Conservation (phyloP, 2,329 filamentous ascomycete species). For the Sclerotinia trifoliorum region DNA sequence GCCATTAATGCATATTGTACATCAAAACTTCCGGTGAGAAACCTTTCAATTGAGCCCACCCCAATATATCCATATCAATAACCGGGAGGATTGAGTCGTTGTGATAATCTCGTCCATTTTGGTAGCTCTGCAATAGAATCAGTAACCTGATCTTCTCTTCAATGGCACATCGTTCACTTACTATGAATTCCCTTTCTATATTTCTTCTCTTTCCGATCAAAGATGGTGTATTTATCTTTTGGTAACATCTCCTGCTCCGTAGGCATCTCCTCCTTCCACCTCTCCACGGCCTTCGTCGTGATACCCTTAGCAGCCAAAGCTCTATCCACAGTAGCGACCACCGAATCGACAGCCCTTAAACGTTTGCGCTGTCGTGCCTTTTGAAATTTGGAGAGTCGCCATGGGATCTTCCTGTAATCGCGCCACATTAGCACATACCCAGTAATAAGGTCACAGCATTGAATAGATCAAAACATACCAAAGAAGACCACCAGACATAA, state of each 20-base stretch:
- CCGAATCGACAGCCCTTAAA: conserved; percentile 78
- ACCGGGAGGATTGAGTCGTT: conserved; percentile 90
- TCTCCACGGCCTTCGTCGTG: conserved; percentile 72
- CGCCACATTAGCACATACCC: conserved; percentile 27
- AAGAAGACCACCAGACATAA: conserved; percentile 76
- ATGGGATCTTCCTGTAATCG: conserved; percentile 78
- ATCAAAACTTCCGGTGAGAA: conserved; percentile 32
- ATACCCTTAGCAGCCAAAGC: conserved; percentile 73
- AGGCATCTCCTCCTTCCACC: conserved; percentile 96
- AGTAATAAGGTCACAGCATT: background rate
- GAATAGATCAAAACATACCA: conserved; percentile 55
- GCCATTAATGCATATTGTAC: conserved; percentile 34
- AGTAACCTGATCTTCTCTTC: conserved; percentile 9
- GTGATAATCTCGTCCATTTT: conserved; percentile 95
- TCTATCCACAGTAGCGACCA: conserved; percentile 79
- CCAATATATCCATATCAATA: conserved; percentile 54
- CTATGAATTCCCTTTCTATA: conserved; percentile 98
- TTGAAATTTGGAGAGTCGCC: conserved; percentile 88
- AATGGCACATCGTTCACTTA: conserved; percentile 48
- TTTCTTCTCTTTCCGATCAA: conserved; percentile 91
- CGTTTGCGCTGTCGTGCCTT: conserved; percentile 84
- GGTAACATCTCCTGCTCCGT: conserved; percentile 93
- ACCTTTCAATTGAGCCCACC: conserved; percentile 11
- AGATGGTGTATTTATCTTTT: conserved; percentile 96
- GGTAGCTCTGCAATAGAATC: conserved; percentile 59